A percentile compares a stretch with the other conserved stretches of the same genome.
These are phyloP conservation scores for Silene latifolia DNA, from an alignment of 148 eudicot species.

Conservation along the genomic window DNA sequence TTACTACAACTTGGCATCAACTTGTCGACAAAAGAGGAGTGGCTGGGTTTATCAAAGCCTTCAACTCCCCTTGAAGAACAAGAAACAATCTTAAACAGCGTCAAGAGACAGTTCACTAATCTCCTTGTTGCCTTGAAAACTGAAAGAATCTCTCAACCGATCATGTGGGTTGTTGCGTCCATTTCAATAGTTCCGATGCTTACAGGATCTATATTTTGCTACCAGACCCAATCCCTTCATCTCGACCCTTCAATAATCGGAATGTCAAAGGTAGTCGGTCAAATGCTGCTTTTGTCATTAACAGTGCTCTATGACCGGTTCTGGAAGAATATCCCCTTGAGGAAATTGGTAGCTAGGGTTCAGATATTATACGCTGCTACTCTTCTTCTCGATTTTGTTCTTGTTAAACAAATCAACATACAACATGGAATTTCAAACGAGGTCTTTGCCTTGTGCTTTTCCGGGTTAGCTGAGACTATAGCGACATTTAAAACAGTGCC, in stretches of 20 bases:
- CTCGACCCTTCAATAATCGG: constrained; percentile 78
- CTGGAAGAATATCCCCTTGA: constrained; percentile 53
- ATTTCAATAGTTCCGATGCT: constrained; percentile 66
- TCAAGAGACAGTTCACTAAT: constrained; percentile 54
- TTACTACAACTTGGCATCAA: constrained; percentile 50
- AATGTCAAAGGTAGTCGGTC: constrained; percentile 71
- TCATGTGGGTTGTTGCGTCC: constrained; percentile 69
- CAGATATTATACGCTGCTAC: constrained; percentile 67
- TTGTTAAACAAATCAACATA: constrained; percentile 63
- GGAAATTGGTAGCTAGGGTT: constrained; percentile 44
- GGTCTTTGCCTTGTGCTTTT: constrained; percentile 60
- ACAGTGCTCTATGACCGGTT: constrained; percentile 57
- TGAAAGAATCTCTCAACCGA: constrained; percentile 48
- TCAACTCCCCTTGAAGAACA: constrained; percentile 4
- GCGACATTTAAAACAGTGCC: constrained; percentile 76
- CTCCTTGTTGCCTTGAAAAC: constrained; percentile 51
- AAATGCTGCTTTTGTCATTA: constrained; percentile 51
- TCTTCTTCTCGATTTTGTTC: constrained; percentile 69
- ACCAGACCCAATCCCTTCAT: constrained; percentile 70
- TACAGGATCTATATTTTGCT: constrained; percentile 83
- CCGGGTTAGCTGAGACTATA: constrained; percentile 76
- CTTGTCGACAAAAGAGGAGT: constrained; percentile 50
- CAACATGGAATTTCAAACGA: constrained; percentile 61
- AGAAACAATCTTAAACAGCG: constrained; percentile 29
- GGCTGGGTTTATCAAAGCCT: constrained; percentile 51